Percentiles rank a stretch among this genome's conserved stretches.
Evolutionary conservation across 2,329 filamentous ascomycete genomes (phyloP).

Genomic region (Alternaria conjuncta): DNA sequence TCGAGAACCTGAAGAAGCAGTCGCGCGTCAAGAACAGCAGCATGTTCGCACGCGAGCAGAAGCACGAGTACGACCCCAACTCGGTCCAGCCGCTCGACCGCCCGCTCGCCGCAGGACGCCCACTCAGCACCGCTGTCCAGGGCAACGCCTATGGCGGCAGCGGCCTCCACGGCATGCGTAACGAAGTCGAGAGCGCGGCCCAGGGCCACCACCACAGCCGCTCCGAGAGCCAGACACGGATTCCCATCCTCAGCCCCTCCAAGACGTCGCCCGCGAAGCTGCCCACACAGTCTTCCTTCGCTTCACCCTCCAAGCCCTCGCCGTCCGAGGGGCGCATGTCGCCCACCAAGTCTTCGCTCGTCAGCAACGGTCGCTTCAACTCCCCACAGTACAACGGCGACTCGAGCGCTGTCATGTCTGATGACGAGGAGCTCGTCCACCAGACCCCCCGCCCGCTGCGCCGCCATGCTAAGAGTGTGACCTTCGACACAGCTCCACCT

Average conservation of each 20-base stretch:
- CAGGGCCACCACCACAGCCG: conserved; percentile 50
- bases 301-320: conserved; percentile 31
- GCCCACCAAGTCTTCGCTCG: conserved; percentile 88
- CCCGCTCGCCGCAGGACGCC: conserved; percentile 71
- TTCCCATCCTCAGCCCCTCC: conserved; percentile 64
- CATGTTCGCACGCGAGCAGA: conserved; percentile 92
- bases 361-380: conserved; percentile 65
- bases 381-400: conserved; percentile 50
- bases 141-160: conserved; percentile 71
- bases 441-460: conserved; percentile 72
- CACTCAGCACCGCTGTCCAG: conserved; percentile 67
- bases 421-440: conserved; percentile 61
- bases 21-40: conserved; percentile 98
- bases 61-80: conserved; percentile 88
- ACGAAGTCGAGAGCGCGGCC: conserved; percentile 32
- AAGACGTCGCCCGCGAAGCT: conserved; percentile 64
- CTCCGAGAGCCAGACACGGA: conserved; percentile 65
- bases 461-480: conserved; percentile 94
- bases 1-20: conserved; percentile 92
- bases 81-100: conserved; percentile 79
- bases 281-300: conserved; percentile 58
- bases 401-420: conserved; percentile 41
- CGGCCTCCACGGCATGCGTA: conserved; percentile 57
- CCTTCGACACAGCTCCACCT: conserved; percentile 91
- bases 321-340: conserved; percentile 62